Conservation (phyloP, 164 flowering plant species). For the Vitis labrusca region DNA sequence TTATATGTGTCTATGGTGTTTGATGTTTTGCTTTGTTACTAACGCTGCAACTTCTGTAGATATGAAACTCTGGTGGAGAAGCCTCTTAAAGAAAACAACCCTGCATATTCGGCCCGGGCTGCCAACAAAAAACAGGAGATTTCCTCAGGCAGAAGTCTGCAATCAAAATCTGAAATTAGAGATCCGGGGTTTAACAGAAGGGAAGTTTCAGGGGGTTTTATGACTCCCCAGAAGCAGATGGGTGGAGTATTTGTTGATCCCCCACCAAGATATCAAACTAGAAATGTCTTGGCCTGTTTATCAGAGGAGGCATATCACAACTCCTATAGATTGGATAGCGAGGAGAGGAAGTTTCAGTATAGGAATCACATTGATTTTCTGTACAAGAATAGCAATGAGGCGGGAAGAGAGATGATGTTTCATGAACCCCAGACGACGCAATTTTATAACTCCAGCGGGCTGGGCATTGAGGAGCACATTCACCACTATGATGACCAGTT, state of each 20-base stretch:
- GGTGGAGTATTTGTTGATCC: slow-evolving; percentile 14
- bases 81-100: slow-evolving; percentile 13
- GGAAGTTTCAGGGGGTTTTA: neutral
- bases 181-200: neutral
- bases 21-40: neutral
- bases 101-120: neutral
- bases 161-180: neutral
- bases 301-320: slow-evolving; percentile 1
- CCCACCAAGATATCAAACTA: slow-evolving; percentile 30
- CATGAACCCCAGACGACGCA: neutral
- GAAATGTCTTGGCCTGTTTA: slow-evolving; percentile 7
- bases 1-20: neutral
- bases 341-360: neutral
- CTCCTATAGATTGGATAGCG: neutral
- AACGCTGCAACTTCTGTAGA: neutral
- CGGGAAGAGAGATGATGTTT: neutral
- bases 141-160: neutral
- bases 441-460: neutral
- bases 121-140: neutral
- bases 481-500: neutral
- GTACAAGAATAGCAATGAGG: too few species aligned
- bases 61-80: slow-evolving; percentile 13
- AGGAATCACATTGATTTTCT: neutral
- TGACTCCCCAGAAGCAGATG: slow-evolving; percentile 6
- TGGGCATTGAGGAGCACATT: too few species aligned